phyloP scores from a whole-genome alignment of 495 filamentous ascomycete genomes.

The Lophiostoma macrostomum region DNA sequence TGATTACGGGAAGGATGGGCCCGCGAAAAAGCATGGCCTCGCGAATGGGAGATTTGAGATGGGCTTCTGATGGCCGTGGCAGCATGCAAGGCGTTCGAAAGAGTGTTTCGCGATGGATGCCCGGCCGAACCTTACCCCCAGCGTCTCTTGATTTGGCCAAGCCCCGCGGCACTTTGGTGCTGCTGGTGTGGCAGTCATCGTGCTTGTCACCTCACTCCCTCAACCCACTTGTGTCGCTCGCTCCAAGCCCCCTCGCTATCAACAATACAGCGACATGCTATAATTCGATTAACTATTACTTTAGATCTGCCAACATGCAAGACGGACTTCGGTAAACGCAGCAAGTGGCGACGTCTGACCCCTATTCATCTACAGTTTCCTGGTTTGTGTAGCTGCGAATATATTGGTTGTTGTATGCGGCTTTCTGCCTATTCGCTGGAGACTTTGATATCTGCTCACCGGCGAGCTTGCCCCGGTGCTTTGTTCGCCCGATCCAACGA shows the following conservation, averaged over 20 bases:
- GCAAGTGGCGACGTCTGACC: slow-evolving; percentile 1
- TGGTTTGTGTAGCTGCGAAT: not conserved
- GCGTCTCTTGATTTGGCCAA: not conserved
- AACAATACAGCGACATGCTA: not conserved
- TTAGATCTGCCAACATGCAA: no score
- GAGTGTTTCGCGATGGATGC: no score
- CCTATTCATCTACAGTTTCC: not conserved
- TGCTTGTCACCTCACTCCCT: not conserved
- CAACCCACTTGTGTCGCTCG: not conserved
- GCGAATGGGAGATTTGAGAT: slow-evolving; percentile 1
- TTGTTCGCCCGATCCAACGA: no score
- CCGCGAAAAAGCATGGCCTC: not conserved
- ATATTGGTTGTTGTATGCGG: not conserved
- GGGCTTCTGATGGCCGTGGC: no score
- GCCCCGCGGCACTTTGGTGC: not conserved
- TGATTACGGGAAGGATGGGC: slow-evolving; percentile 1
- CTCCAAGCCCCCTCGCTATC: not conserved
- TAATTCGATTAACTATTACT: not conserved
- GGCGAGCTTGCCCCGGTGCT: no score
- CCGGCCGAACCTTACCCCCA: no score
- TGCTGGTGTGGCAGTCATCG: not conserved
- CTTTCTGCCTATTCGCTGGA: slow-evolving; percentile 5
- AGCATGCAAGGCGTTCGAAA: no score
- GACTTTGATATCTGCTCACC: not conserved
- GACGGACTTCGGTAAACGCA: not conserved